phyloP scores from a whole-genome alignment of 2,329 filamentous ascomycete species.

The Penicillium sp. region DNA sequence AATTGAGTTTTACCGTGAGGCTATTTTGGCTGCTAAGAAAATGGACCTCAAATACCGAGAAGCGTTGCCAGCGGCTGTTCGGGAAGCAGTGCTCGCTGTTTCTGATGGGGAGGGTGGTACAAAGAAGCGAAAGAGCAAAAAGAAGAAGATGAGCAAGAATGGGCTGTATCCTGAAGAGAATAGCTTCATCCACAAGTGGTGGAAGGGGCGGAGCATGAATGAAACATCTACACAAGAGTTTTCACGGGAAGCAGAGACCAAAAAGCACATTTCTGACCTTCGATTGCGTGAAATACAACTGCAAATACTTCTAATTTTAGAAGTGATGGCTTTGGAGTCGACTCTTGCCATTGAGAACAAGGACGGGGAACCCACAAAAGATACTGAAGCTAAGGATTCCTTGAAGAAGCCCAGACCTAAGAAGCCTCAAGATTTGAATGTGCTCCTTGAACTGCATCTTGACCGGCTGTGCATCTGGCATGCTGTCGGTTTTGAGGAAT shows the following conservation, averaged over 20 bases:
- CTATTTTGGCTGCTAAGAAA: slow-evolving; percentile 46
- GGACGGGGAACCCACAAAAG: slow-evolving; percentile 9
- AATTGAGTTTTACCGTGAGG: slow-evolving; percentile 41
- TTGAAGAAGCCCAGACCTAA: slow-evolving; percentile 33
- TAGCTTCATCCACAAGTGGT: slow-evolving; percentile 46
- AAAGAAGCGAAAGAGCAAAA: slow-evolving; percentile 38
- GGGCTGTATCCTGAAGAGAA: slow-evolving; percentile 49
- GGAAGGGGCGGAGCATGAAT: slow-evolving; percentile 39
- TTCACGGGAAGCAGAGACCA: slow-evolving; percentile 39
- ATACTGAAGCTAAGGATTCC: slow-evolving; percentile 16
- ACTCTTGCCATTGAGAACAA: slow-evolving; percentile 19
- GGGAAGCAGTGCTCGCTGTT: slow-evolving; percentile 36
- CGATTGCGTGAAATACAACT: slow-evolving; percentile 50
- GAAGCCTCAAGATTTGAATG: slow-evolving; percentile 44
- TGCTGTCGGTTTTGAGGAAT: slow-evolving; percentile 44
- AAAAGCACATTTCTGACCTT: slow-evolving; percentile 44
- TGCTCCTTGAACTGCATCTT: slow-evolving; percentile 48
- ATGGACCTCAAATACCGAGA: slow-evolving; percentile 51
- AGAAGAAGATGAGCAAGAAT: slow-evolving; percentile 47
- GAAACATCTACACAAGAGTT: slow-evolving; percentile 22
- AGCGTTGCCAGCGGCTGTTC: slow-evolving; percentile 41
- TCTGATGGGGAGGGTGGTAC: slow-evolving; percentile 35
- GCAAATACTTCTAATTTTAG: slow-evolving; percentile 51
- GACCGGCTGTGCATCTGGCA: slow-evolving; percentile 55
- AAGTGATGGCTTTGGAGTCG: slow-evolving; percentile 46